phyloP scores from a whole-genome alignment of 768 basidiomycete species.

The Chlorophyllum brunneum region DNA sequence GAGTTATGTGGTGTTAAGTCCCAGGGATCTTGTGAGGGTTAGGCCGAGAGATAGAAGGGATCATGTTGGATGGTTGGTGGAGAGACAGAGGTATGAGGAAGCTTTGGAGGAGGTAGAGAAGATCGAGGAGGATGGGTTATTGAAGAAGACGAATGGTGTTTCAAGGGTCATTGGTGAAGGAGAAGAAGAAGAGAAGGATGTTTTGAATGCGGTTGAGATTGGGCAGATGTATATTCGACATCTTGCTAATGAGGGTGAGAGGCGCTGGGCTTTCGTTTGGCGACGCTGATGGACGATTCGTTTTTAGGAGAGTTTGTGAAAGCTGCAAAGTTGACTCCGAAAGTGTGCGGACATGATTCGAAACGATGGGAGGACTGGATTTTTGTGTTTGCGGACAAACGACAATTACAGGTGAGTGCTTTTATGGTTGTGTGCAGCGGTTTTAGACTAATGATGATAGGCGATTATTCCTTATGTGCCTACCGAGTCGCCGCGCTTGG shows the following conservation, averaged over 20 bases:
- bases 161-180: slow-evolving; percentile 21
- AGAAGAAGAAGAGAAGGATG: slow-evolving; percentile 28
- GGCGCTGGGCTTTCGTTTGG: slow-evolving; percentile 14
- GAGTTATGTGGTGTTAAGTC: slow-evolving; percentile 82
- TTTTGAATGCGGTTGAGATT: slow-evolving; percentile 61
- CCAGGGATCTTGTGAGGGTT: slow-evolving; percentile 84
- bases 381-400: slow-evolving; percentile 80
- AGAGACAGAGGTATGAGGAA: slow-evolving; percentile 82
- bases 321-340: slow-evolving; percentile 80
- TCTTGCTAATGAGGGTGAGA: slow-evolving; percentile 74
- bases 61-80: slow-evolving; percentile 90
- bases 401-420: slow-evolving; percentile 65
- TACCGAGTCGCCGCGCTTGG: slow-evolving; percentile 74
- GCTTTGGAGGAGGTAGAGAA: slow-evolving; percentile 80
- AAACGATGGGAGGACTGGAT: slow-evolving; percentile 97
- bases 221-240: slow-evolving; percentile 85
- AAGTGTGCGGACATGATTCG: slow-evolving; percentile 76
- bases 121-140: slow-evolving; percentile 39
- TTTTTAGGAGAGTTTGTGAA: slow-evolving; percentile 53
- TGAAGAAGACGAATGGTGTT: slow-evolving; percentile 18
- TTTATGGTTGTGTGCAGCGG: neutral
- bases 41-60: slow-evolving; percentile 84
- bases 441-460: slow-evolving; percentile 30
- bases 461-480: slow-evolving; percentile 89
- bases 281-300: neutral